Base-by-base conservation (phyloP, 306 rosid genomes). In the Carpinus fangiana region DNA sequence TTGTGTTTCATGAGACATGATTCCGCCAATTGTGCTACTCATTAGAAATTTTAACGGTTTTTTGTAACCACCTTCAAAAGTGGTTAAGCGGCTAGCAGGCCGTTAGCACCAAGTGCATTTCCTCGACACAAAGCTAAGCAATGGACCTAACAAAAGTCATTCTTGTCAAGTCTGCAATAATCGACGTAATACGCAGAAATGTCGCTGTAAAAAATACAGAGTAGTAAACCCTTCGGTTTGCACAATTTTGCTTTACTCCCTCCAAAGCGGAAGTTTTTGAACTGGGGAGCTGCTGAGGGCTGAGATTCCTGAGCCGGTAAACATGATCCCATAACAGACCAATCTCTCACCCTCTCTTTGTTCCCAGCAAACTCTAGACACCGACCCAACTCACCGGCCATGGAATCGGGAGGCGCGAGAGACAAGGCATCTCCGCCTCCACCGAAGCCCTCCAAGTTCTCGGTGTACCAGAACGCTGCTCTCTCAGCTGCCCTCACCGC, bases 401-500 rank as follows among this genome's bases (percentile, higher is more conserved):
- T 90, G 94, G 90, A 86, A 26, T 70, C 82, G 17, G 73, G 73
- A 57, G 78, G 72, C 8, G 48, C 62, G 34, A 81, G 84, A 83
- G 85, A 78, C 59, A 86, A 81, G 80, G 81, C 82, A 34, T 71
- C 34, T 31, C 34, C 81, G 54, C 77, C 92, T 68, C 57, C 86
- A 53, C 72, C 82, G 50, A 92, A 89, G 82, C 88, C 92, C 59
- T 78, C 88, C 55, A 91, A 92, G 80, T 95, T 93, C 88, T 62
- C 85, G 1, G 93, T 90, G 5, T 93, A 95, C 46, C 97, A 93
- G 82, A 91, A 93, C 81, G 90, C 91, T 75, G 65, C 91, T 3
- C 79, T 93, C 12, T 95, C 98, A 6, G 90, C 96, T 3, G 93
- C 90, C 17, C 94, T 95, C 57, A 95, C 97, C 34, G 84, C 96